Conservation (phyloP, 768 basidiomycete genomes). For the Mycena vitilis region DNA sequence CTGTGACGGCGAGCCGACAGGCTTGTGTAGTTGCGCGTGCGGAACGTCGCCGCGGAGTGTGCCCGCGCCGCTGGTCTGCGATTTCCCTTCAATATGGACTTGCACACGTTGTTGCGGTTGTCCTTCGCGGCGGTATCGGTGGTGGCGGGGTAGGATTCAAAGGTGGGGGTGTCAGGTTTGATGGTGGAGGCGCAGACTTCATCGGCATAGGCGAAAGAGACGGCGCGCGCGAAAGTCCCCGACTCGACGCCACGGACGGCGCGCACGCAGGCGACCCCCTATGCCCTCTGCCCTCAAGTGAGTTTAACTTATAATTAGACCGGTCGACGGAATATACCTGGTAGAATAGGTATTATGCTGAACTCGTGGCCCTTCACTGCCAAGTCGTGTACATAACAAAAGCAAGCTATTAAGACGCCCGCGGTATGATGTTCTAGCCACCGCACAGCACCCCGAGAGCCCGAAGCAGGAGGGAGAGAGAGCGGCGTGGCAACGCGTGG, state of each 20-base stretch:
- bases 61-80: slow-evolving; percentile 48
- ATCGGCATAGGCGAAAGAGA: slow-evolving; percentile 44
- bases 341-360: too few relatives aligned
- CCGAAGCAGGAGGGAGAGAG: too few relatives aligned
- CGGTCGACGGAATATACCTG: too few relatives aligned
- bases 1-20: slow-evolving; percentile 41
- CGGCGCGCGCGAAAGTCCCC: slow-evolving; percentile 37
- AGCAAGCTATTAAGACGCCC: too few relatives aligned
- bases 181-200: too few relatives aligned
- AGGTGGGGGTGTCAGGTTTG: slow-evolving; percentile 32
- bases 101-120: slow-evolving; percentile 62
- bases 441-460: too few relatives aligned
- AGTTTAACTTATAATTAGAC: too few relatives aligned
- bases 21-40: slow-evolving; percentile 29
- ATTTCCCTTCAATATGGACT: slow-evolving; percentile 81
- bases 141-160: slow-evolving; percentile 34
- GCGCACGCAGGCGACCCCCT: slow-evolving; percentile 31
- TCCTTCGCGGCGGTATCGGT: slow-evolving; percentile 36
- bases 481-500: too few relatives aligned
- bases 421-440: too few relatives aligned
- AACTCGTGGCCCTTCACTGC: too few relatives aligned
- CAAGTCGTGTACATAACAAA: too few relatives aligned
- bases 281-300: too few relatives aligned
- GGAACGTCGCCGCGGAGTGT: slow-evolving; percentile 32
- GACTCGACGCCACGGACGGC: slow-evolving; percentile 33